A percentile compares a stretch with the other conserved stretches of the same genome.
phyloP scores from a whole-genome alignment of 331 rosid genomes.

The Pyrus hybrid region DNA sequence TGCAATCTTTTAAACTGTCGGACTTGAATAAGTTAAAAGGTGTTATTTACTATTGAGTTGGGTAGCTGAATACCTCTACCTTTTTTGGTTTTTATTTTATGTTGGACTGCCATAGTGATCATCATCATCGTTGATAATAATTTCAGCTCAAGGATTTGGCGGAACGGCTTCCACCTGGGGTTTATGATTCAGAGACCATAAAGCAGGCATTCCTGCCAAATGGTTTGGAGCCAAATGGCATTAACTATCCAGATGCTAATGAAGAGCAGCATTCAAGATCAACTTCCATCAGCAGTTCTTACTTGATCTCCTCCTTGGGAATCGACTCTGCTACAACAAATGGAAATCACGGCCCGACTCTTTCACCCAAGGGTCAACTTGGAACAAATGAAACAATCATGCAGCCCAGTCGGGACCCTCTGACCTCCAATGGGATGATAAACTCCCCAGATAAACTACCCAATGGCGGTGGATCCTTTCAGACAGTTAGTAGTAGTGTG shows the following conservation, averaged over 20 bases:
- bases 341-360: conserved; percentile 24
- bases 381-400: conserved; percentile 38
- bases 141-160: conserved; percentile 90
- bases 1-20: background rate
- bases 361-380: conserved; percentile 30
- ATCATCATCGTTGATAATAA: background rate
- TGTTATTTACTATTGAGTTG: background rate
- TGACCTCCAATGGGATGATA: conserved; percentile 37
- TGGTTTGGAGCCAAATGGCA: conserved; percentile 61
- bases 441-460: conserved; percentile 32
- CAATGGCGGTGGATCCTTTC: conserved; percentile 33
- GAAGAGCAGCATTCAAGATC: conserved; percentile 48
- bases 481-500: conserved; percentile 24
- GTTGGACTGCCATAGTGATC: conserved; percentile 1
- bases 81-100: background rate
- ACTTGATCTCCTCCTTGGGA: conserved; percentile 47
- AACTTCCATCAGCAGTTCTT: conserved; percentile 58
- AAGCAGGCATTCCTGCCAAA: conserved; percentile 50
- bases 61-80: background rate
- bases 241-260: conserved; percentile 38
- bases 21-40: background rate
- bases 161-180: conserved; percentile 86
- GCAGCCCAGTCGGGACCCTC: conserved; percentile 29
- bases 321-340: conserved; percentile 37
- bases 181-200: conserved; percentile 51